phyloP scores from a whole-genome alignment of 345 rosid genomes.

The Corymbia maculata region DNA sequence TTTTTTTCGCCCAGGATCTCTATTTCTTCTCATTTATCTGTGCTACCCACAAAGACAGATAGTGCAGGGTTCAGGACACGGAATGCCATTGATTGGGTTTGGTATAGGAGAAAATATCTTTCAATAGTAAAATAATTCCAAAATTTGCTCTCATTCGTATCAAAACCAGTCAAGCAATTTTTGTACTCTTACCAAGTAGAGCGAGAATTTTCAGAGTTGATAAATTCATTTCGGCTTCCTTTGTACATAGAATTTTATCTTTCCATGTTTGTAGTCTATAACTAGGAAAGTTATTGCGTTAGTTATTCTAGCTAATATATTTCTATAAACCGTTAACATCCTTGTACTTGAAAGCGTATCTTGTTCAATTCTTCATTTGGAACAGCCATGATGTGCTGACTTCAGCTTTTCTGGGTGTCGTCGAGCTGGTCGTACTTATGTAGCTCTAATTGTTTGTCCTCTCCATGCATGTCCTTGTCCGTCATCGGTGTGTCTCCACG shows the following conservation, averaged over 20 bases:
- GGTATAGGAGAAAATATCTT: not conserved
- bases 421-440: not conserved
- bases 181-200: not conserved
- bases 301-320: not conserved
- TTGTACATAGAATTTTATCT: not conserved
- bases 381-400: not conserved
- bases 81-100: not conserved
- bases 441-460: not conserved
- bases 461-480: not conserved
- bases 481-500: not conserved
- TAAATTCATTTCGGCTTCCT: not conserved
- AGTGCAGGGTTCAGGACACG: not conserved
- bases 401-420: constrained; percentile 17
- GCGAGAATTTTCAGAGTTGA: not conserved
- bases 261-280: not conserved
- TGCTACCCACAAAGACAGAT: not conserved
- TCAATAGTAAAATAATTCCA: not conserved
- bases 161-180: not conserved
- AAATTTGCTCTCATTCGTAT: not conserved
- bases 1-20: not conserved
- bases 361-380: not conserved
- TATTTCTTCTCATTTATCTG: not conserved
- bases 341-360: not conserved
- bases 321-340: not conserved
- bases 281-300: not conserved